Evolutionary conservation across 176 grass and related monocot genomes (phyloP), one percentile per base, ranked within the genome.

Genomic region (Juncus effusus): DNA sequence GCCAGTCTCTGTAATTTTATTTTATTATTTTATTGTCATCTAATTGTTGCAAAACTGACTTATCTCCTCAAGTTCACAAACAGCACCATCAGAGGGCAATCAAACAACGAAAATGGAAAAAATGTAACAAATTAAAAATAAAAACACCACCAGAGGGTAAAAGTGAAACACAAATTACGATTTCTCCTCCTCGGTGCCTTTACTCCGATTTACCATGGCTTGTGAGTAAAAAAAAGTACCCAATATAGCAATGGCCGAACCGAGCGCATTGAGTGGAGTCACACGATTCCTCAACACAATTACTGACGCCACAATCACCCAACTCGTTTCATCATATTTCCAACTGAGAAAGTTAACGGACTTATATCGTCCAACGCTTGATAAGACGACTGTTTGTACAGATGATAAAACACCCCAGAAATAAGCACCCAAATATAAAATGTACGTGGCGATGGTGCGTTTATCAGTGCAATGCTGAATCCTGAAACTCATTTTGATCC

Each of bases 321-420:
- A 28, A 82, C 73, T 52, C 79, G 55, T 72, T 82, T 82, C 79
- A 82, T 82, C 16, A 72, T 82, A 56, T 82, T 82, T 7, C 79
- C 72, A 6, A 76, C 79, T 4, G 79, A 82, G 73, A 82, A 82
- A 16, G 72, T 82, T 51, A 82, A 53, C 6, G 79, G 79, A 57
- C 64, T 82, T 54, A 82, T 82, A 10, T 82, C 63, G 40, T 82
- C 79, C 12, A 82, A 72, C 51, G 79, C 79, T 65, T 82, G 79
- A 65, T 82, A 82, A 6, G 79, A 82, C 2, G 79, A 82, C 73
- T 82, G 79, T 49, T 82, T 82, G 65, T 82, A 76, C 49, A 82
- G 79, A 56, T 82, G 79, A 68, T 82, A 82, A 49, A 82, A 82
- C 6, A 82, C 59, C 13, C 79, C 79, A 11, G 79, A 82, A 42